These are phyloP conservation scores for Mortierella sp. DNA, from an alignment of 371 early-diverging fungal genomes.

Conservation along the genomic window DNA sequence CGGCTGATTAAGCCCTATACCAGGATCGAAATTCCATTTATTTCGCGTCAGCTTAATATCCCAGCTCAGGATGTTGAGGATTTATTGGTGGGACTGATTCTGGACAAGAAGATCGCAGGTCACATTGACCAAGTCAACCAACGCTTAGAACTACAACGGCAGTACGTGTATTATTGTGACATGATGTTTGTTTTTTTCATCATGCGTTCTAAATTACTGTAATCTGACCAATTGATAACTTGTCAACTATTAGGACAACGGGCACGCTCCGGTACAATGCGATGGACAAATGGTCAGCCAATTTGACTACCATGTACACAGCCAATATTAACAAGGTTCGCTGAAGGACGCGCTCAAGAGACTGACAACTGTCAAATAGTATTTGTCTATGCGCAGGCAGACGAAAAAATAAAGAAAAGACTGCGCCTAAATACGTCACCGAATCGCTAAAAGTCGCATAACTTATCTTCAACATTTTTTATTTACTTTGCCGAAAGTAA, in stretches of 20 bases:
- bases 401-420: background rate
- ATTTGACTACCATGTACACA: conserved; percentile 71
- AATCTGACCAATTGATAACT: background rate
- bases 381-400: too few relatives aligned
- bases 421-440: background rate
- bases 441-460: too few relatives aligned
- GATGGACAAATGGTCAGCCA: conserved; percentile 81
- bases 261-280: conserved; percentile 78
- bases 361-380: background rate
- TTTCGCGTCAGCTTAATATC: conserved; percentile 88
- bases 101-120: conserved; percentile 87
- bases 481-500: too few relatives aligned
- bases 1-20: conserved; percentile 93
- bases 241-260: conserved; percentile 62
- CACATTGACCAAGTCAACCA: conserved; percentile 89
- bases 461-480: too few relatives aligned
- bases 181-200: background rate
- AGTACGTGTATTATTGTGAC: conserved; percentile 60
- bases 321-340: conserved; percentile 73
- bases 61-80: conserved; percentile 85
- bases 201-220: background rate
- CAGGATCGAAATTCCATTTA: conserved; percentile 83
- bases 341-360: conserved; percentile 19
- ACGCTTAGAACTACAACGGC: conserved; percentile 75
- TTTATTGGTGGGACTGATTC: conserved; percentile 84